Conservation (phyloP, 176 grass and related monocot species). For the Metroxylon sagu region DNA sequence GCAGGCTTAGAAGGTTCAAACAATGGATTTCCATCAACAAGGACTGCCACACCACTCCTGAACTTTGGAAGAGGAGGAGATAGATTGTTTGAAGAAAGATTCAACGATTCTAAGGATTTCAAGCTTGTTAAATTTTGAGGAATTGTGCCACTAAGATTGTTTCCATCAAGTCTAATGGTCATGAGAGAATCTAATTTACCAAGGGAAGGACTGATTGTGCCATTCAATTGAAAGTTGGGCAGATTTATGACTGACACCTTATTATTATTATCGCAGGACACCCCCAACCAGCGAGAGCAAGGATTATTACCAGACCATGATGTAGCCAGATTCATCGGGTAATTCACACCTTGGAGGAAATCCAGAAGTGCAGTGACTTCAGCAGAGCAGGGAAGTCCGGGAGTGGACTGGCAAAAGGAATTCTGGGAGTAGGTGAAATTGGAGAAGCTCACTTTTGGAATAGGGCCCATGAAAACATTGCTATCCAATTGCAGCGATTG, state of each 20-base stretch:
- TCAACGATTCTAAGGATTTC: constrained; percentile 39
- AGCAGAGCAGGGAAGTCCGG: constrained; percentile 31
- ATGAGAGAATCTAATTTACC: constrained; percentile 40
- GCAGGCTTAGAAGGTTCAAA: constrained; percentile 5
- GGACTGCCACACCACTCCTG: constrained; percentile 21
- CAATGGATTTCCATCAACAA: constrained; percentile 34
- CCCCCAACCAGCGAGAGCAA: constrained; percentile 50
- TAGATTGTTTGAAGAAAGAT: constrained; percentile 64
- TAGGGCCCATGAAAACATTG: constrained; percentile 62
- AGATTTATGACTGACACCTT: constrained; percentile 47
- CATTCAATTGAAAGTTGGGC: constrained; percentile 35
- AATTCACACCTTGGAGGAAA: constrained; percentile 38
- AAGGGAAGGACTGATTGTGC: constrained; percentile 57
- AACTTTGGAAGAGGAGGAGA: constrained; percentile 50
- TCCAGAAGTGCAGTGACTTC: constrained; percentile 47
- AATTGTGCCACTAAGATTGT: constrained; percentile 54
- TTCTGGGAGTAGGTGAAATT: constrained; percentile 41
- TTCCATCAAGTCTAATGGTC: constrained; percentile 35
- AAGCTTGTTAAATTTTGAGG: constrained; percentile 41
- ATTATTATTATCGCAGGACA: constrained; percentile 32
- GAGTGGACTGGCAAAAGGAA: constrained; percentile 42
- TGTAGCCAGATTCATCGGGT: constrained; percentile 6
- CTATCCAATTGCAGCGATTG: constrained; percentile 50
- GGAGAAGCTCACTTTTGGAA: constrained; percentile 34
- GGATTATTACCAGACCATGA: constrained; percentile 55